Conservation (phyloP, 2,329 filamentous ascomycete species). For the Chaetomiaceae sp. region DNA sequence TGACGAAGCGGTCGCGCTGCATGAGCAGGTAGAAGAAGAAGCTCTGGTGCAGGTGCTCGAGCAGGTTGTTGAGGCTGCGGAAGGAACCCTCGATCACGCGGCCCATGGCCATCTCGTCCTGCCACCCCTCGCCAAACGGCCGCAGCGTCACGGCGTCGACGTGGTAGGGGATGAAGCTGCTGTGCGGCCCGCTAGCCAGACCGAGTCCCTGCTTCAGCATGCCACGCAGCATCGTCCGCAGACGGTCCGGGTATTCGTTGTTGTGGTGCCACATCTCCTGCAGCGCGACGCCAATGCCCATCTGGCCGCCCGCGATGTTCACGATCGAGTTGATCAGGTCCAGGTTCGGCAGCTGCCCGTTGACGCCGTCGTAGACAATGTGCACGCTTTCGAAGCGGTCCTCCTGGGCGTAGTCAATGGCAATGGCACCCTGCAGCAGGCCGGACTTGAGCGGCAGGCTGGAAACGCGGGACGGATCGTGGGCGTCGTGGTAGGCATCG, state of each 20-base stretch:
- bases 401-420: constrained; percentile 87
- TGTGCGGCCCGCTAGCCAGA: constrained; percentile 84
- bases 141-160: constrained; percentile 93
- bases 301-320: constrained; percentile 81
- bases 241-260: constrained; percentile 72
- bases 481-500: constrained; percentile 91
- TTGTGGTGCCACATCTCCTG: constrained; percentile 82
- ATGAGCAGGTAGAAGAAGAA: constrained; percentile 99
- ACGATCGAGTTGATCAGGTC: constrained; percentile 94
- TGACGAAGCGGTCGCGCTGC: constrained; percentile 88
- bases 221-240: constrained; percentile 83
- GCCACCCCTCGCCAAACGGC: constrained; percentile 86
- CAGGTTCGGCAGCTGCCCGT: constrained; percentile 91
- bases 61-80: constrained; percentile 88
- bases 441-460: constrained; percentile 86
- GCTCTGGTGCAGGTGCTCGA: constrained; percentile 96
- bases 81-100: constrained; percentile 86
- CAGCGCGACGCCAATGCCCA: constrained; percentile 78
- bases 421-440: constrained; percentile 84
- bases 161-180: constrained; percentile 95
- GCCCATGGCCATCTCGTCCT: constrained; percentile 95
- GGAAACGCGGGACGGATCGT: constrained; percentile 64
- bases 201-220: constrained; percentile 91
- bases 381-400: constrained; percentile 82
- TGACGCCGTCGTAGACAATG: constrained; percentile 90